A percentile compares a stretch with the other conserved stretches of the same genome.
These are phyloP conservation scores for Catharanthus roseus DNA, from an alignment of 257 asterid species.

Conservation along the genomic window DNA sequence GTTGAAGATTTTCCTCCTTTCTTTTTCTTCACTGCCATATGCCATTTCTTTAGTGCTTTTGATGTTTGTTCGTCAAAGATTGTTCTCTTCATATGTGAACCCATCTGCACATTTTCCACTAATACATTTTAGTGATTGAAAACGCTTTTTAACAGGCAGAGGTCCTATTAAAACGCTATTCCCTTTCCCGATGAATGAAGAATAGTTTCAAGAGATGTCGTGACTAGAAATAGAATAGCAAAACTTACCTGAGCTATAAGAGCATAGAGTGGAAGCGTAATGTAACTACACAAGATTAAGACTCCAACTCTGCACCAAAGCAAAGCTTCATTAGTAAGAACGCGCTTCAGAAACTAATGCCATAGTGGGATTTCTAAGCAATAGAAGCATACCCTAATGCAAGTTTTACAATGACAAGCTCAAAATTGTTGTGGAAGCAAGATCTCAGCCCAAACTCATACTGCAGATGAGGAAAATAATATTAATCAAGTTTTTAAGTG, in stretches of 20 bases:
- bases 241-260: constrained; percentile 70
- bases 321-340: background rate
- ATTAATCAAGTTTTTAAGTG: background rate
- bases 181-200: too few relatives aligned
- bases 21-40: constrained; percentile 75
- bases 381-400: constrained; percentile 49
- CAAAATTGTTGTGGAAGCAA: constrained; percentile 62
- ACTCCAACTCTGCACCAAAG: constrained; percentile 48
- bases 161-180: too few relatives aligned
- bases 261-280: constrained; percentile 85
- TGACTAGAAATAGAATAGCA: background rate
- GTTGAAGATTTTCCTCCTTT: constrained; percentile 51
- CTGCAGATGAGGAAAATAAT: constrained; percentile 40
- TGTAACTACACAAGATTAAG: constrained; percentile 78
- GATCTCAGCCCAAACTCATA: constrained; percentile 55
- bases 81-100: constrained; percentile 73
- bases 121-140: too few relatives aligned
- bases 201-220: background rate
- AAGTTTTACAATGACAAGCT: constrained; percentile 51
- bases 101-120: constrained; percentile 59
- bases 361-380: background rate
- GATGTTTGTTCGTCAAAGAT: constrained; percentile 92
- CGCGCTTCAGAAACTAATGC: background rate
- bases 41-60: constrained; percentile 91
- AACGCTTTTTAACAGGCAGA: too few relatives aligned